Conservation (phyloP, 257 asterid genomes). For the Dorcoceras hygrometricum region DNA sequence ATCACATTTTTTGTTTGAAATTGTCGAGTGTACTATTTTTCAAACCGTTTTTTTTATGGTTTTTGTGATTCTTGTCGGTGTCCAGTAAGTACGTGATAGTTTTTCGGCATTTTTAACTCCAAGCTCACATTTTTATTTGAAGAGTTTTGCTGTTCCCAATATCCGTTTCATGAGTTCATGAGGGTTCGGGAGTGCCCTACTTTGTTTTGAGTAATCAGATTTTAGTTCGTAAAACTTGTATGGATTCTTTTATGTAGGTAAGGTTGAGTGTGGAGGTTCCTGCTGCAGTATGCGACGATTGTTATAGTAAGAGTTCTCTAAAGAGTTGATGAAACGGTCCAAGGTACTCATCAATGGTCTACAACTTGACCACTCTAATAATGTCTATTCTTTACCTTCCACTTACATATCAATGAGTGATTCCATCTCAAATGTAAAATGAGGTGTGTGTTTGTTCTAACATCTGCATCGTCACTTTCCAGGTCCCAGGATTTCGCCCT, state of each 20-base stretch:
- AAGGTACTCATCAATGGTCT: conserved; percentile 43
- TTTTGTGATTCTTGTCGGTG: background rate
- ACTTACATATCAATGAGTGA: background rate
- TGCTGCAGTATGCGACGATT: conserved; percentile 73
- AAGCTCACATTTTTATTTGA: conserved; percentile 14
- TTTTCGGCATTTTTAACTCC: background rate
- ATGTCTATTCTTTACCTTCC: conserved; percentile 9
- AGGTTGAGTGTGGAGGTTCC: conserved; percentile 89
- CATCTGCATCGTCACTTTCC: conserved; percentile 21
- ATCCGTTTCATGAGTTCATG: background rate
- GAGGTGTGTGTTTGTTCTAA: conserved; percentile 3
- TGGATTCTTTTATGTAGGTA: conserved; percentile 40
- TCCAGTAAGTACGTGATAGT: background rate
- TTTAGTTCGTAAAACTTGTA: background rate
- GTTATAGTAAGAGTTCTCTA: conserved; percentile 56
- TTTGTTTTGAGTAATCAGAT: background rate
- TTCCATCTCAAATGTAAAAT: conserved; percentile 4
- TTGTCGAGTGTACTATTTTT: background rate
- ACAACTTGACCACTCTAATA: no score
- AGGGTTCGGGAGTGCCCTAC: background rate
- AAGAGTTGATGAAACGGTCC: conserved; percentile 60
- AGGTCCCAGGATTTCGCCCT: conserved; percentile 99
- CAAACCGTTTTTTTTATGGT: background rate
- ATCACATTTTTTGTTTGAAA: conserved; percentile 13
- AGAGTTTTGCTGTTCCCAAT: background rate